Base-by-base conservation (phyloP, 768 basidiomycete genomes). In the Amanita fuliginea region DNA sequence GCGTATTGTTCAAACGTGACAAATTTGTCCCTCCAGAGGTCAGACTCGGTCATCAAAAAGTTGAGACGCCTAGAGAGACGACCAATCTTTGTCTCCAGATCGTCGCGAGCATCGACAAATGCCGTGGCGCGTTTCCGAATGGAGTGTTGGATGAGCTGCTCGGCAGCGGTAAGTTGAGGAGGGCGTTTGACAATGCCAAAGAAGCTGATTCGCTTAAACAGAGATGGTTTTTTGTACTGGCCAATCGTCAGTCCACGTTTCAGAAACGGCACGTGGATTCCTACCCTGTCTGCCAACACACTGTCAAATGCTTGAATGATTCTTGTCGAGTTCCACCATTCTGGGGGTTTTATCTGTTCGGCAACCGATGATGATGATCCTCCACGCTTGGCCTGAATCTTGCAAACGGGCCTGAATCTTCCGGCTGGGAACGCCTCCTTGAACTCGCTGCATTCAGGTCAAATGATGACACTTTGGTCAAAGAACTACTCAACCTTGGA, bases 401-500 rank as follows among this genome's bases (percentile, higher is more conserved):
- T 88, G 72, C 90, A 93, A 33, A 93, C 79, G 8, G 90, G 90
- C 13, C 92, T 73, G 73, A 96, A 93, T 33, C 87, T 75, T 30
- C 92, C 91, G 2, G 88, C 89, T 6, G 93, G 93, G 67, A 93
- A 96, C 1, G 92, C 88, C 59, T 95, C 87, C 62, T 93, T 94
- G 70, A 94, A 90, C 65, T 95, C 93, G 55, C 89, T 88, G 53
- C 33, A 58, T 40, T 11, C n/a, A 53, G 14, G 51, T 49, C 26
- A 53, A 50, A 45, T 51, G 47, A 51, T 45, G 32, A 22, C 7
- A 42, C 30, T 35, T 19, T 42, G 9, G 45, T 36, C 47, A 36
- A 32, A 32, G 22, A 33, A 57, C 63, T 28, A 39, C 55, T 30
- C n/a, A 54, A 81, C 81, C 78, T 83, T 8, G 86, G 82, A 35